Evolutionary conservation across 768 basidiomycete genomes (phyloP).

Genomic region (Agaricus bisporus): DNA sequence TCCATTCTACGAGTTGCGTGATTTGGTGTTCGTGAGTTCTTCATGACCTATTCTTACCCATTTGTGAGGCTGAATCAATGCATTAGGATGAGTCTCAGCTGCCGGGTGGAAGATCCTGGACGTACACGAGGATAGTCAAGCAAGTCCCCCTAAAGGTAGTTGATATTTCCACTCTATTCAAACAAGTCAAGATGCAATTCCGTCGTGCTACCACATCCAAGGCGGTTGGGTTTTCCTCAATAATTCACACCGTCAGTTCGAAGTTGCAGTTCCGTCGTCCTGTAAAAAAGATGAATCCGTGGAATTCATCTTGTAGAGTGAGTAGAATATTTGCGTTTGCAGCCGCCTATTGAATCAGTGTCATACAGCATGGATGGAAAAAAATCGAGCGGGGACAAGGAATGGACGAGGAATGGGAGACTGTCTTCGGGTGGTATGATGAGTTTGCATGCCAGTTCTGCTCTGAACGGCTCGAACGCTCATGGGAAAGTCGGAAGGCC

Average conservation of each 20-base stretch:
- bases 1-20: neutral
- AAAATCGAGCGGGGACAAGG: neutral
- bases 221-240: too few species aligned
- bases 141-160: neutral
- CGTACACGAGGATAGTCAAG: neutral
- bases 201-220: too few species aligned
- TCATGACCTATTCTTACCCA: neutral
- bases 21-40: neutral
- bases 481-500: too few species aligned
- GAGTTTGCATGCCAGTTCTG: neutral
- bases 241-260: too few species aligned
- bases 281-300: neutral
- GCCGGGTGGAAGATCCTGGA: too few species aligned
- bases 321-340: neutral
- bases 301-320: neutral
- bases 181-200: neutral
- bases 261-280: neutral
- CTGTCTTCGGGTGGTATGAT: neutral
- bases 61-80: neutral
- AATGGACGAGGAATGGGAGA: neutral
- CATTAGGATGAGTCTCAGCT: neutral
- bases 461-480: too few species aligned
- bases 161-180: neutral
- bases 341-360: neutral
- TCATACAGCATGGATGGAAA: neutral